A percentile compares a stretch with the other conserved stretches of the same genome.
phyloP scores from a whole-genome alignment of 1,284 basidiomycete species.

The Psilocybe mexicana region DNA sequence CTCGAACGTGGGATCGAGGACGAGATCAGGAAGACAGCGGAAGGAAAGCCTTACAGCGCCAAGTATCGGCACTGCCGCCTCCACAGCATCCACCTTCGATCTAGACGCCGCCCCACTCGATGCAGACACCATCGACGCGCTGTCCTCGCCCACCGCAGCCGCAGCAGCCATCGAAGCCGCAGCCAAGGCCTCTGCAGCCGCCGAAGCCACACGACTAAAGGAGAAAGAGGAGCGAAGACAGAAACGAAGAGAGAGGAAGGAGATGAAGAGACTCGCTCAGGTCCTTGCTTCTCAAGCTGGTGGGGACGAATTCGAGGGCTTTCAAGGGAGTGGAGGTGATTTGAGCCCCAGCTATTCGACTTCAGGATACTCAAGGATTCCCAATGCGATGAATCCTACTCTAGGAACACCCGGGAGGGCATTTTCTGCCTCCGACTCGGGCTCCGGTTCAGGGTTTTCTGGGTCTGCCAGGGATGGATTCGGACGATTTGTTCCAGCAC shows the following conservation, averaged over 20 bases:
- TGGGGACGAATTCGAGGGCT: slow-evolving; percentile 55
- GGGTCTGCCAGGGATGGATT: slow-evolving; percentile 24
- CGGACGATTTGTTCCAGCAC: slow-evolving; percentile 37
- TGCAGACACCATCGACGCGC: slow-evolving; percentile 48
- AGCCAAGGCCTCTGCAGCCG: slow-evolving; percentile 22
- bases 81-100: slow-evolving; percentile 56
- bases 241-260: slow-evolving; percentile 46
- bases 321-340: slow-evolving; percentile 47
- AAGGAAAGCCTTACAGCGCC: slow-evolving; percentile 14
- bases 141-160: slow-evolving; percentile 39
- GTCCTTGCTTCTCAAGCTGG: slow-evolving; percentile 33
- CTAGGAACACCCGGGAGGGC: not conserved
- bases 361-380: slow-evolving; percentile 17
- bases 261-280: slow-evolving; percentile 44
- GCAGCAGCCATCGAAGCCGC: slow-evolving; percentile 24
- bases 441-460: slow-evolving; percentile 20
- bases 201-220: slow-evolving; percentile 40
- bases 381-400: slow-evolving; percentile 11
- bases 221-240: slow-evolving; percentile 50
- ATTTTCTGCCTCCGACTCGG: slow-evolving; percentile 14
- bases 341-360: not conserved
- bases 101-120: slow-evolving; percentile 67
- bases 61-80: slow-evolving; percentile 17
- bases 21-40: slow-evolving; percentile 13
- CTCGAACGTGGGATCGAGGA: not conserved